Evolutionary conservation across 2,329 filamentous ascomycete species (phyloP).

Genomic region (Rachicladosporium sp.): DNA sequence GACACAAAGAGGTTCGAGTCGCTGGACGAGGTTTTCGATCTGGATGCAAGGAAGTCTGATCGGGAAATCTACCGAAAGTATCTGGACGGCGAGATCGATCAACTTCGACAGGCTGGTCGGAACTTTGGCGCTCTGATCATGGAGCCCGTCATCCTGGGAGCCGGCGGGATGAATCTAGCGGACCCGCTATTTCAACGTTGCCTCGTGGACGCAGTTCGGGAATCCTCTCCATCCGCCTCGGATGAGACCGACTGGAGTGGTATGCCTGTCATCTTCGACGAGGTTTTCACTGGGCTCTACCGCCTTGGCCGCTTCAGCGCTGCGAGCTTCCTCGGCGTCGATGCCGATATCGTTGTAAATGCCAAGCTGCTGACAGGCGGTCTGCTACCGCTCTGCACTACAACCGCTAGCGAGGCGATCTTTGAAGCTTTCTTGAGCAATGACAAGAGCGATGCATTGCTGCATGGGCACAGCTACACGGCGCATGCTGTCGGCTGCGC

Average conservation of each 20-base stretch:
- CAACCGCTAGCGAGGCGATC: conserved; percentile 59
- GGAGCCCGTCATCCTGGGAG: conserved; percentile 69
- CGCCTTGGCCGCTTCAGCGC: conserved; percentile 63
- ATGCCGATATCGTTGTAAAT: conserved; percentile 67
- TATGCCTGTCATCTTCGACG: conserved; percentile 69
- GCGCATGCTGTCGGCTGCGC: conserved; percentile 72
- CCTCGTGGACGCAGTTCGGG: conserved; percentile 55
- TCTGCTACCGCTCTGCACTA: conserved; percentile 63
- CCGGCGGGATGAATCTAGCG: conserved; percentile 73
- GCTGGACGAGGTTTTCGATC: conserved; percentile 25
- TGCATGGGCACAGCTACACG: conserved; percentile 81
- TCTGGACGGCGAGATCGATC: conserved; percentile 43
- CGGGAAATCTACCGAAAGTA: conserved; percentile 46
- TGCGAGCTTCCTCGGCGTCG: conserved; percentile 53
- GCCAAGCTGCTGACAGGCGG: conserved; percentile 78
- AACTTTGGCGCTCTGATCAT: conserved; percentile 65
- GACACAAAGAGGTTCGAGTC: conserved; percentile 17
- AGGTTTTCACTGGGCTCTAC: conserved; percentile 78
- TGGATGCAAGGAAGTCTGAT: conserved; percentile 25
- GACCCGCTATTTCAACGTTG: conserved; percentile 71
- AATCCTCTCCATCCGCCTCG: conserved; percentile 5
- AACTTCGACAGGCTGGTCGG: conserved; percentile 43
- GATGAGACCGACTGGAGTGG: conserved; percentile 48
- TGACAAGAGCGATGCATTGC: conserved; percentile 64
- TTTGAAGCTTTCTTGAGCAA: conserved; percentile 59